Conservation (phyloP, 306 rosid genomes). For the Lupinus albus region DNA sequence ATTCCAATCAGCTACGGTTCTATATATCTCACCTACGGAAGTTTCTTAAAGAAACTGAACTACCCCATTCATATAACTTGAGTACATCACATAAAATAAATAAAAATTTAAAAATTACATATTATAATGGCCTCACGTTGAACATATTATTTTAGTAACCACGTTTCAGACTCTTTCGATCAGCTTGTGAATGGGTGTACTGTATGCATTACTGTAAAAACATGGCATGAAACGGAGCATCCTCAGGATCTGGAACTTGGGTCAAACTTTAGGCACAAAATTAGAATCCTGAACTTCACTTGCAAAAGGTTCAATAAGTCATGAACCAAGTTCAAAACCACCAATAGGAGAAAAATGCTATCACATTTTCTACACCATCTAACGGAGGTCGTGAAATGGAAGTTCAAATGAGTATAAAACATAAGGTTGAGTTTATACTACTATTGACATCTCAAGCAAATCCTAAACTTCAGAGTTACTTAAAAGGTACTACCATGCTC, state of each 20-base stretch:
- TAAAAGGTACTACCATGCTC: not conserved
- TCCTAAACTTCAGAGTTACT: constrained; percentile 2
- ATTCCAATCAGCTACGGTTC: constrained; percentile 41
- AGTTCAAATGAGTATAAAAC: constrained; percentile 10
- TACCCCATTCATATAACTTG: not conserved
- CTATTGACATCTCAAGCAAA: not conserved
- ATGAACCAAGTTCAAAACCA: constrained; percentile 16
- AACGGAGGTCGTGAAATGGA: not conserved
- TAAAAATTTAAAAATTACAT: constrained; percentile 16
- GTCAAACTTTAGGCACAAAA: constrained; percentile 1
- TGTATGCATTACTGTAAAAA: not conserved
- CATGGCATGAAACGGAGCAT: not conserved
- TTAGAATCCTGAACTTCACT: constrained; percentile 12
- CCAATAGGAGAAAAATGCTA: not conserved
- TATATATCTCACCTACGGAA: constrained; percentile 8
- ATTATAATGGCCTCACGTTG: constrained; percentile 10
- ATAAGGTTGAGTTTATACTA: constrained; percentile 4
- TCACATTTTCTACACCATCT: constrained; percentile 15
- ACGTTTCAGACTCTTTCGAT: constrained; percentile 22
- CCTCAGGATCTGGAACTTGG: not conserved
- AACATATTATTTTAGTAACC: constrained; percentile 20
- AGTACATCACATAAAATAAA: constrained; percentile 26
- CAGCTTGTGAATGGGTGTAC: not conserved
- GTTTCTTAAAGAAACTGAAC: constrained; percentile 18
- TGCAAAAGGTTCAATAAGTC: constrained; percentile 15